Percentiles rank a stretch among this genome's conserved stretches.
phyloP scores from a whole-genome alignment of 495 filamentous ascomycete genomes.

The Friedmanniomyces endolithicus region DNA sequence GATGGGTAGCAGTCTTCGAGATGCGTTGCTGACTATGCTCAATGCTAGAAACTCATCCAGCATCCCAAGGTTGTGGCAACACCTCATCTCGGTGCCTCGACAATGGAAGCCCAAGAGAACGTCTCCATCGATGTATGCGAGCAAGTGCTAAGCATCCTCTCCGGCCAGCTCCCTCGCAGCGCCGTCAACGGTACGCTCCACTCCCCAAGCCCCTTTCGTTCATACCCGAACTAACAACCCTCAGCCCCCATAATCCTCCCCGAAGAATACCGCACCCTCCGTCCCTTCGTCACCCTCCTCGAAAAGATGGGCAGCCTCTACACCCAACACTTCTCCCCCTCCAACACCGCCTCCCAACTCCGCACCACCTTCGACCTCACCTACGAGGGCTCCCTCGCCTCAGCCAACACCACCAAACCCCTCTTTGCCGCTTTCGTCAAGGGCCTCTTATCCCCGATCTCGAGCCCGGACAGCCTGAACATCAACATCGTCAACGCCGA shows the following conservation, averaged over 20 bases:
- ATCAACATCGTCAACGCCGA: constrained; percentile 67
- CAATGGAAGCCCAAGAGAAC: constrained; percentile 66
- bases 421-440: constrained; percentile 59
- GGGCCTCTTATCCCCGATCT: constrained; percentile 49
- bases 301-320: constrained; percentile 60
- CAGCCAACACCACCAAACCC: constrained; percentile 51
- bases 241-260: constrained; percentile 52
- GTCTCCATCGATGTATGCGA: constrained; percentile 61
- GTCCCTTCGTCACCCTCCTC: constrained; percentile 54
- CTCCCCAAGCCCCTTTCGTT: no score
- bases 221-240: no score
- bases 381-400: constrained; percentile 54
- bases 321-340: constrained; percentile 50
- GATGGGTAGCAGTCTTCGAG: background rate
- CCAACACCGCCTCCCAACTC: constrained; percentile 17
- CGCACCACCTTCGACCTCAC: constrained; percentile 54
- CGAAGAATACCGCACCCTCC: constrained; percentile 55
- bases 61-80: constrained; percentile 57
- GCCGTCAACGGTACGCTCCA: constrained; percentile 43
- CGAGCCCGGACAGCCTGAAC: constrained; percentile 44
- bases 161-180: constrained; percentile 51
- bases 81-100: constrained; percentile 60
- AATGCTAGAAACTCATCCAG: constrained; percentile 21
- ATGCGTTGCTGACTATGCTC: background rate
- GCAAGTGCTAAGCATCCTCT: constrained; percentile 55